Evolutionary conservation across 805 yeast genomes (phyloP), one percentile per base, ranked within the genome.

Genomic region (Scheffersomyces stipitis): DNA sequence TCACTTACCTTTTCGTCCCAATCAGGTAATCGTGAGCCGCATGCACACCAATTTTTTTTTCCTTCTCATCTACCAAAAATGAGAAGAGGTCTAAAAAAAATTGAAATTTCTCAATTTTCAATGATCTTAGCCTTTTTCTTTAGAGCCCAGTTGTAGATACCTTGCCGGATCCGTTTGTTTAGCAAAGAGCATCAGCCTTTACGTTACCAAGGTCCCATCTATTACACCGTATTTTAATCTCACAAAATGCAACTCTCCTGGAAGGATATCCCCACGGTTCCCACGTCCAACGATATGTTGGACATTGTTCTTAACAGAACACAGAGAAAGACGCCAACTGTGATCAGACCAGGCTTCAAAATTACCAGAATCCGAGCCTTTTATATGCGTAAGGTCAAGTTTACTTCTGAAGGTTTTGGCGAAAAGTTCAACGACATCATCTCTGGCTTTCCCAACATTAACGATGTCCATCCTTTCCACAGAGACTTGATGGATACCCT

Each of bases 281-380:
- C 98, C 31, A 82, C 82, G 48, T 72, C 95, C 55, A 88, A 85
- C 64, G 98, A 93, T 68, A 75, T 90, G 76, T 75, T 93, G 80
- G 99, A 93, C 68, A 87, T 93, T 47, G 96, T 93, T 45, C 84
- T 93, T 49, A 93, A 93, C 75, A 78, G 97, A 60, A 93, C 99
- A 1, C 99, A 93, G 72, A 82, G 99, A 71, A 93, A 93, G 70
- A 93, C 99, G 4, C 99, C 99, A 41, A 93, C 99, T n/a, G 97
- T 93, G 38, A 86, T 93, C 51, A 83, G 99, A 64, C 86, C 96
- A 14, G 98, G 98, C 40, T 93, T 90, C 74, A 84, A 86, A 60
- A 91, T 93, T 62, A 84, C 93, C 54, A 88, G 99, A 75, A 93
- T 93, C 56, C 77, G 99, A 52, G 87, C 96, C 9, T 93, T 93